These are phyloP conservation scores for Parastagonospora avenae DNA, from an alignment of 2,329 filamentous ascomycete species.

Conservation along the genomic window DNA sequence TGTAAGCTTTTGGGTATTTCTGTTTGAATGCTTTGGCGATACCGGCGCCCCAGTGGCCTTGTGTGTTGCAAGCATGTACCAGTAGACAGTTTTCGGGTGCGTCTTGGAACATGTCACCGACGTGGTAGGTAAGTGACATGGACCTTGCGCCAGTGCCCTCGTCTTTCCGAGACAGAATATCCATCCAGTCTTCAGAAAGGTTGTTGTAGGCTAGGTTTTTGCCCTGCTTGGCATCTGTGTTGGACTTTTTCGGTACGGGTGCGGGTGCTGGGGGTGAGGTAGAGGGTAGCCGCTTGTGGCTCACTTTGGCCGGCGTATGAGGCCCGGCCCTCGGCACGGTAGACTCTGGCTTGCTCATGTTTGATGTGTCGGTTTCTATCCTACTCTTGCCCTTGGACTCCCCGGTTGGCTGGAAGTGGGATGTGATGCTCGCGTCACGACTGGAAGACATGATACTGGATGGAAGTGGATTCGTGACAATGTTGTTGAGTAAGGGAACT, in stretches of 20 bases:
- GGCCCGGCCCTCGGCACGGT: no score
- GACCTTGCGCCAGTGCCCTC: background rate
- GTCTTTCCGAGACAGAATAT: background rate
- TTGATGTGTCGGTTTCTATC: no score
- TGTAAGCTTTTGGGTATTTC: constrained; percentile 58
- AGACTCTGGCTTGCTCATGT: no score
- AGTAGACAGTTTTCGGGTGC: constrained; percentile 57
- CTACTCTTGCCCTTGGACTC: no score
- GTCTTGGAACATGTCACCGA: constrained; percentile 57
- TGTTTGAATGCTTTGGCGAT: constrained; percentile 59
- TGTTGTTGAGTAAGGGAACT: no score
- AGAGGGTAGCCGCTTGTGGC: background rate
- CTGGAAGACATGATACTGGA: no score
- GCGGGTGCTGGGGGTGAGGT: background rate
- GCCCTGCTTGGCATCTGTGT: background rate
- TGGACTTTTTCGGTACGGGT: constrained; percentile 4
- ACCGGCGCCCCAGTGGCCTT: constrained; percentile 63
- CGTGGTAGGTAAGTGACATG: constrained; percentile 23
- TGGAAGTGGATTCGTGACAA: no score
- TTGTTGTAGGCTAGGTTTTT: constrained; percentile 12
- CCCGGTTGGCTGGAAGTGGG: no score
- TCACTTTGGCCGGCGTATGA: no score
- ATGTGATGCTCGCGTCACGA: no score
- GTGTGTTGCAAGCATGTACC: constrained; percentile 65
- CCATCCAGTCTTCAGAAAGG: constrained; percentile 4